Evolutionary conservation across 2,329 filamentous ascomycete genomes (phyloP), one percentile per base, ranked within the genome.

Genomic region (Tolypocladium paradoxum): DNA sequence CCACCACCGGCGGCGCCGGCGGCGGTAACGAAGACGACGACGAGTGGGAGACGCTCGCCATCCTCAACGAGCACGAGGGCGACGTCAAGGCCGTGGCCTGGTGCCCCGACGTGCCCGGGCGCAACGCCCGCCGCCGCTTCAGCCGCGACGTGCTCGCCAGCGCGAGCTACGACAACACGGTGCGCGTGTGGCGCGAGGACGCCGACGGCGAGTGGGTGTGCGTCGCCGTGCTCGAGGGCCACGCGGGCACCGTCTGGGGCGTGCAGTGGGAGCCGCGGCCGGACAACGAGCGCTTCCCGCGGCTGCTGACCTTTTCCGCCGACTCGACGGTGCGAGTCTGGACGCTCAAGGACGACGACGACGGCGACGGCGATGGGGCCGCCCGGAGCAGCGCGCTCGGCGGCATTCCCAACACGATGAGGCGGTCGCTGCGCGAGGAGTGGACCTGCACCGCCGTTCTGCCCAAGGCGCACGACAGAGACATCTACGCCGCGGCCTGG

Each of bases 21-120:
- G 80, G 81, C 36, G 71, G 72, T 9, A 72, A 74, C 53, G 85
- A 88, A 60, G 87, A 85, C 18, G 91, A 95, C 53, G 92, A 96
- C 67, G 93, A 97, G 67, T 97, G 91, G 75, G 93, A 99, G 76
- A 97, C 93, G 2, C 84, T 97, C 18, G 93, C 92, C 0, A 92
- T 97, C 51, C 77, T 97, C 63, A 90, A 88, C 70, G 93, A 97
- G 71, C 93, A 99, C 67, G 87, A 91, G 48, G 91, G 88, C 24
- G 93, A 99, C 70, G 91, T 99, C 60, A 99, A 99, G 69, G 89
- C 84, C 58, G 88, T 99, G 2, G 82, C 84, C 3, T 99, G 93
- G 93, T 91, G 93, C 66, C 90, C 90, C 0, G 83, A 84, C 51
- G 79, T 78, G 24, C 73, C 75, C 12, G 76, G 74, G 27, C 70